A percentile compares a stretch with the other conserved stretches of the same genome.
These are phyloP conservation scores for Kodamaea kakaduensis DNA, from an alignment of 805 yeast genomes.

Conservation along the genomic window DNA sequence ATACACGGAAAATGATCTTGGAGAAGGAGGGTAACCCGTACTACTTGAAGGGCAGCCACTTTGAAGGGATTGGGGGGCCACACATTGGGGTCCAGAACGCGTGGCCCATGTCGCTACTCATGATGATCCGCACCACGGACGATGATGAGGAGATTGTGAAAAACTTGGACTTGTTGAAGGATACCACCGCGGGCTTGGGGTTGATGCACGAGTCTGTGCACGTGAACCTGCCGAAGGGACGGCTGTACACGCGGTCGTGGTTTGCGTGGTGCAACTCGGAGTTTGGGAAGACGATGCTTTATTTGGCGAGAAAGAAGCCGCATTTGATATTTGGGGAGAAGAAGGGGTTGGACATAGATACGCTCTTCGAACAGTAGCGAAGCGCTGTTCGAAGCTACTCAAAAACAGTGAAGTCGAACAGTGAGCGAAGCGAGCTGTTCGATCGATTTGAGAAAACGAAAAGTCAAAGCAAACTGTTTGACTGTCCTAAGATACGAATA, in stretches of 20 bases:
- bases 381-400: too few species aligned
- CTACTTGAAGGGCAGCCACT: slow-evolving; percentile 55
- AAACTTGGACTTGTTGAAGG: slow-evolving; percentile 48
- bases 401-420: too few species aligned
- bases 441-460: too few species aligned
- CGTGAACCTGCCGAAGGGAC: slow-evolving; percentile 49
- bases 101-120: slow-evolving; percentile 87
- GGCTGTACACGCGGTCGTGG: slow-evolving; percentile 76
- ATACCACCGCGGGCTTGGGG: slow-evolving; percentile 69
- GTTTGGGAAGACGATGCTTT: slow-evolving; percentile 81
- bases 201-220: slow-evolving; percentile 79
- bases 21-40: slow-evolving; percentile 74
- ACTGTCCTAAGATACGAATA: too few species aligned
- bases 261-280: slow-evolving; percentile 94
- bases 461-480: too few species aligned
- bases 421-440: too few species aligned
- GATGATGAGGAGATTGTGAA: slow-evolving; percentile 63
- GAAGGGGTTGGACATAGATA: slow-evolving; percentile 33
- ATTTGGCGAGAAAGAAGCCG: slow-evolving; percentile 70
- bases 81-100: slow-evolving; percentile 78
- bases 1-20: slow-evolving; percentile 74
- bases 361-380: too few species aligned
- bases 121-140: slow-evolving; percentile 69
- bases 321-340: slow-evolving; percentile 54
- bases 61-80: slow-evolving; percentile 87